Percentiles rank a stretch among this genome's conserved stretches.
Evolutionary conservation across 2,329 filamentous ascomycete genomes (phyloP).

Genomic region (Lachnellula cervina): DNA sequence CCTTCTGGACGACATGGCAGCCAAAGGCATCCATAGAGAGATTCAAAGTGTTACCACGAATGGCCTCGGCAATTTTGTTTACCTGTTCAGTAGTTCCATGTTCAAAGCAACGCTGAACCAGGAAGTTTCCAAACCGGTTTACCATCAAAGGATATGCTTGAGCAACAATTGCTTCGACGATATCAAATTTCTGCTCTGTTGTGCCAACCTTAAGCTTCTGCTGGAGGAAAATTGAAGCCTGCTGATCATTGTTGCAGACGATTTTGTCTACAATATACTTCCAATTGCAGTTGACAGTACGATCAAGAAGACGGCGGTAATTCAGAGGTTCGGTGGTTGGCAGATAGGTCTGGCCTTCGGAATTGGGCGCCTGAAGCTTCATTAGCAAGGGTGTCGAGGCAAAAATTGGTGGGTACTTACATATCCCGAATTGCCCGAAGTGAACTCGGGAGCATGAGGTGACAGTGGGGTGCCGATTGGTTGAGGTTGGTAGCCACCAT

Average conservation of each 20-base stretch:
- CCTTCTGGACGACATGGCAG: conserved; percentile 97
- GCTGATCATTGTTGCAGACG: conserved; percentile 97
- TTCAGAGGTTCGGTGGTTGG: conserved; percentile 89
- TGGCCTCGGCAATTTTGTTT: conserved; percentile 87
- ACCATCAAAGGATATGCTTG: conserved; percentile 96
- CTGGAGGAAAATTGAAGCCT: conserved; percentile 97
- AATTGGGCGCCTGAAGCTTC: conserved; percentile 39
- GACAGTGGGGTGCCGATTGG: conserved; percentile 63
- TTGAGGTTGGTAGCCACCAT: conserved; percentile 43
- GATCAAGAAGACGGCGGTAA: conserved; percentile 90
- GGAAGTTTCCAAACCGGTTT: conserved; percentile 97
- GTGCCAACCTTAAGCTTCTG: conserved; percentile 98
- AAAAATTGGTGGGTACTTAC: conserved; percentile 22
- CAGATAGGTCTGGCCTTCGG: conserved; percentile 71
- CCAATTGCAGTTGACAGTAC: conserved; percentile 97
- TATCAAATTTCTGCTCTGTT: conserved; percentile 91
- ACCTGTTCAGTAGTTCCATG: conserved; percentile 94
- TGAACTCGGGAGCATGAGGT: conserved; percentile 71
- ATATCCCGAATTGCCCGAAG: conserved; percentile 41
- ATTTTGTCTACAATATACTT: conserved; percentile 99
- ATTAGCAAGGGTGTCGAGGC: conserved; percentile 27
- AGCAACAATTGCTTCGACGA: conserved; percentile 91
- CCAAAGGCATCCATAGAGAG: conserved; percentile 99
- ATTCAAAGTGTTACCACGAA: conserved; percentile 87
- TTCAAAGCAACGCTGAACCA: conserved; percentile 98